Evolutionary conservation across 2,329 filamentous ascomycete genomes (phyloP), one percentile per base, ranked within the genome.

Genomic region (Tympanopsis confertula): DNA sequence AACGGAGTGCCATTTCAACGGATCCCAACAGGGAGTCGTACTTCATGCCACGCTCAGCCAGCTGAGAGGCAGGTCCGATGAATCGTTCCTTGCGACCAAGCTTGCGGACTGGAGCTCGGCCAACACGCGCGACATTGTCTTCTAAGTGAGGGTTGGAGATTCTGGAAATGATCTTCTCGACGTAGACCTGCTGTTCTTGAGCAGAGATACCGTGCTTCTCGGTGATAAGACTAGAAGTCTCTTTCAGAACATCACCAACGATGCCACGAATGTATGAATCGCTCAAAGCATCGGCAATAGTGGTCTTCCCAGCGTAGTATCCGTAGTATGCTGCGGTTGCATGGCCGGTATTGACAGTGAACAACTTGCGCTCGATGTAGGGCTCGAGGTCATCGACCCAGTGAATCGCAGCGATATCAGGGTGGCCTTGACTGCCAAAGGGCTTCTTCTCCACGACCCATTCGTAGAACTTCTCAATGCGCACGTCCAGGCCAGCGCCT

Each of bases 281-380:
- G 44, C 77, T 74, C 45, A 96, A 74, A 5, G 88, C 82, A 51
- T 96, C 89, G 56, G 91, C 86, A 48, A 98, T 86, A 42, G 83
- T 93, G 54, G 75, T 71, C 71, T 93, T 89, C 54, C 84, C 79
- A 47, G 79, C 74, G 65, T 87, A 74, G 72, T 94, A 84, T 39
- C 88, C 89, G 61, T 91, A 88, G 74, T 96, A 96, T 42, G 91
- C 89, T 15, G 88, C 88, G 5, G 89, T 94, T 42, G 91, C 91
- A 58, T 98, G 91, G 39, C 87, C 84, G 17, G 91, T 98, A 75
- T 98, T 98, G 73, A 98, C 89, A 17, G 91, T 98, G 72, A 88
- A 98, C 46, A 98, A 80, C 75, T 98, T 98, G 62, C 91, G 88
- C 78, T 98, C 91, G 53, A 98, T 96, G 68, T 89, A 98, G 41